Evolutionary conservation across 2,329 filamentous ascomycete genomes (phyloP).

Genomic region (Phyllosticta citrichinensis): DNA sequence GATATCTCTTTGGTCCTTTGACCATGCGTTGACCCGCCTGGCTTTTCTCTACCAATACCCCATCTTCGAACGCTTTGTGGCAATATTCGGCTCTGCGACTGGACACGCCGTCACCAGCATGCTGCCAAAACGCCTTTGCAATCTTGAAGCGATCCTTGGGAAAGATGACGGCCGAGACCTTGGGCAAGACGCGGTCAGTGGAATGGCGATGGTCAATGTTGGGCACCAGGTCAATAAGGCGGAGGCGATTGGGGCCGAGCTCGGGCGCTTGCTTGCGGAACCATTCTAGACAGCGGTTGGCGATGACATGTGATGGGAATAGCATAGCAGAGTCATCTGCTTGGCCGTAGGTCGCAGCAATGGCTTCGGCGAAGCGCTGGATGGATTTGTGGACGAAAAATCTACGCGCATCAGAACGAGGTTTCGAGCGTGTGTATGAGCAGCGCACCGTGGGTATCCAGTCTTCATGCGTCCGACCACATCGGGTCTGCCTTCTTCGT

Average conservation of each 20-base stretch:
- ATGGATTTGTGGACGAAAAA: slow-evolving; percentile 91
- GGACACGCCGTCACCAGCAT: slow-evolving; percentile 84
- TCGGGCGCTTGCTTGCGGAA: slow-evolving; percentile 50
- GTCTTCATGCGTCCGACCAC: slow-evolving; percentile 77
- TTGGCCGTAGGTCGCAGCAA: slow-evolving; percentile 54
- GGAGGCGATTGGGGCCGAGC: slow-evolving; percentile 39
- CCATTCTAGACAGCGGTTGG: slow-evolving; percentile 66
- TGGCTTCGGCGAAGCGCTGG: slow-evolving; percentile 57
- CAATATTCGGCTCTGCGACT: slow-evolving; percentile 89
- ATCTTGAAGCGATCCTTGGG: slow-evolving; percentile 55
- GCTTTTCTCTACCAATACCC: slow-evolving; percentile 47
- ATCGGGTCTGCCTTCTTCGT: slow-evolving; percentile 86
- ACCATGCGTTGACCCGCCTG: slow-evolving; percentile 30
- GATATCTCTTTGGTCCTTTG: slow-evolving; percentile 75
- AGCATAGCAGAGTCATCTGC: slow-evolving; percentile 63
- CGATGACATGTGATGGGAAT: slow-evolving; percentile 63
- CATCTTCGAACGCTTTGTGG: slow-evolving; percentile 61
- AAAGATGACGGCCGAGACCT: slow-evolving; percentile 53
- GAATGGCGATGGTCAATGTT: slow-evolving; percentile 45
- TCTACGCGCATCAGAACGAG: slow-evolving; percentile 32
- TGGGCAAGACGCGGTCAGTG: slow-evolving; percentile 33
- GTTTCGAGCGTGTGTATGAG: background rate
- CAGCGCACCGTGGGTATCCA: slow-evolving; percentile 69
- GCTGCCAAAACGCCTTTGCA: slow-evolving; percentile 96
- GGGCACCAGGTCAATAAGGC: slow-evolving; percentile 54